Conservation (phyloP, 805 yeast genomes). For the Torulaspora gathmanii region DNA sequence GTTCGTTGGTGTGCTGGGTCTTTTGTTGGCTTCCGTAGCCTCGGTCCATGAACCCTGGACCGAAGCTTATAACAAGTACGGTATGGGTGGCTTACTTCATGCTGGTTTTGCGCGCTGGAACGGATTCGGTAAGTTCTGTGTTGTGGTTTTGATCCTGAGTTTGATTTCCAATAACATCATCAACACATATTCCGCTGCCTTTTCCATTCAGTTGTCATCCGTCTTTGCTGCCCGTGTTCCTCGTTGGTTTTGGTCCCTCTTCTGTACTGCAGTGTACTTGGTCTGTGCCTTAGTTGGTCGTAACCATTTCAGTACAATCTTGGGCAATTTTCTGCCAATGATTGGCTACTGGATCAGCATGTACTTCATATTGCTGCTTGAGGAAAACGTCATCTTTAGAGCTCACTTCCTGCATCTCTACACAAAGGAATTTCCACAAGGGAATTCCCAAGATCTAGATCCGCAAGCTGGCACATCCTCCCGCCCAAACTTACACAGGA, state of each 20-base stretch:
- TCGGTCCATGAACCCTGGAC: conserved; percentile 52
- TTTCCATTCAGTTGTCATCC: conserved; percentile 66
- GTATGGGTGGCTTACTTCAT: conserved; percentile 72
- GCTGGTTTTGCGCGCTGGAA: conserved; percentile 66
- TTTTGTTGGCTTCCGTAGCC: conserved; percentile 66
- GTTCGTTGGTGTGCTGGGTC: conserved; percentile 70
- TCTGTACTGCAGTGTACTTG: conserved; percentile 58
- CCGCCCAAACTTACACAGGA: conserved; percentile 14
- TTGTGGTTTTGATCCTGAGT: conserved; percentile 65
- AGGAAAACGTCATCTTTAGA: conserved; percentile 71
- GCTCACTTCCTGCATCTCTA: conserved; percentile 41
- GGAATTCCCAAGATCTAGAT: conserved; percentile 7
- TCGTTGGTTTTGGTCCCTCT: conserved; percentile 69
- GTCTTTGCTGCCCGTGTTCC: conserved; percentile 55
- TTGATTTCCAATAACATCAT: conserved; percentile 76
- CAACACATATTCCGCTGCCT: conserved; percentile 77
- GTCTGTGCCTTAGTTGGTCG: conserved; percentile 74
- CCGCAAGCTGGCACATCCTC: neutral
- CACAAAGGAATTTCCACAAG: conserved; percentile 41
- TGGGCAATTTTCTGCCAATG: conserved; percentile 84
- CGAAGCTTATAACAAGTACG: conserved; percentile 49
- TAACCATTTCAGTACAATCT: conserved; percentile 62
- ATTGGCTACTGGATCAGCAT: conserved; percentile 87
- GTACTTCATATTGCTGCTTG: conserved; percentile 63
- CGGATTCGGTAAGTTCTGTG: conserved; percentile 70